Evolutionary conservation across 2,329 filamentous ascomycete species (phyloP).

Genomic region (Tolypocladium capitatum): DNA sequence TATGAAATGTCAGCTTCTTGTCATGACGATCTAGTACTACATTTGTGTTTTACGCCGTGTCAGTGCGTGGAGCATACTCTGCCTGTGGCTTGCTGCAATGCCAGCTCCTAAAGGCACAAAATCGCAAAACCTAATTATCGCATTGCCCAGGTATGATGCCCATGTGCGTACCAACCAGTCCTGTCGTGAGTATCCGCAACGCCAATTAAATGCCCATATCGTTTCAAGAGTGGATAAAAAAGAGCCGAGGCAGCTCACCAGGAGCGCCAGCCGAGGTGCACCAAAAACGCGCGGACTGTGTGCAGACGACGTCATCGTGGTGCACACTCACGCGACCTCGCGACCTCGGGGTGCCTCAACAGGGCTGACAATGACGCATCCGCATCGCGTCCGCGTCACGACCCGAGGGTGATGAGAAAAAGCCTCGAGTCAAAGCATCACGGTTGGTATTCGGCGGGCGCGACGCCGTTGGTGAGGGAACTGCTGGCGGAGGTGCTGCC

Average conservation of each 20-base stretch:
- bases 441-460: conserved; percentile 6
- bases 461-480: conserved; percentile 16
- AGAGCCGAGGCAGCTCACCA: background rate
- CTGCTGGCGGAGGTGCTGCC: conserved; percentile 7
- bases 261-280: background rate
- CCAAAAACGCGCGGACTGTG: background rate
- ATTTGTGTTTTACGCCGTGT: background rate
- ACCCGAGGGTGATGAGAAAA: background rate
- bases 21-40: background rate
- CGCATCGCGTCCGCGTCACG: background rate
- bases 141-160: background rate
- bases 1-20: too few species aligned
- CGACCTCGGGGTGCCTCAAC: background rate
- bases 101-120: background rate
- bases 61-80: background rate
- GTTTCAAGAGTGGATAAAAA: background rate
- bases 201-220: background rate
- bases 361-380: background rate
- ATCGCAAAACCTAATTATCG: background rate
- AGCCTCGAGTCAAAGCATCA: background rate
- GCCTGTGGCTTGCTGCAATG: background rate
- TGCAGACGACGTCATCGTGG: background rate
- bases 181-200: background rate
- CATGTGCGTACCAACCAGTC: background rate
- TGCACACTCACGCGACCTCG: background rate